Evolutionary conservation across 352 stramenopile species (phyloP).

Genomic region (Pythium pectinolyticum): DNA sequence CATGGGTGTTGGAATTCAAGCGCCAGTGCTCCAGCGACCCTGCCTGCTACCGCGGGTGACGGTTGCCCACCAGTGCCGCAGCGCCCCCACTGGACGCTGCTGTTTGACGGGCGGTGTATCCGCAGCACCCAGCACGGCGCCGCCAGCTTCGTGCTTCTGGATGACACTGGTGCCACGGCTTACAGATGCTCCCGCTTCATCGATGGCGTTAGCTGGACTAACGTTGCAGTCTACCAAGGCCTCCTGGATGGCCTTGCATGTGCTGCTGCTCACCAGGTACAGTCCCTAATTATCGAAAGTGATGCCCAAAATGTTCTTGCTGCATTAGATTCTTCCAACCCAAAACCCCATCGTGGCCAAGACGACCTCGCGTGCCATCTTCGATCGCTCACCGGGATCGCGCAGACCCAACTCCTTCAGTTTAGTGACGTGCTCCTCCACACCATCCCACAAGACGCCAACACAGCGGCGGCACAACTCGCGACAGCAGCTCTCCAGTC

Average conservation of each 20-base stretch:
- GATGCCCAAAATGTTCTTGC: not conserved
- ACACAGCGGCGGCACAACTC: not conserved
- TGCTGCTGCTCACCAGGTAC: not conserved
- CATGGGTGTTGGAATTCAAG: not conserved
- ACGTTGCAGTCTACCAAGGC: not conserved
- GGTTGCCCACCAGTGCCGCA: not conserved
- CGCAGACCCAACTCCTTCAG: not conserved
- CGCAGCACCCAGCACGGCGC: not conserved
- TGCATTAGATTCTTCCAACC: not conserved
- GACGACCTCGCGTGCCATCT: not conserved
- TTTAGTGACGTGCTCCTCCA: not conserved
- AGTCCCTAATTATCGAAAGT: not conserved
- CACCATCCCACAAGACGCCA: not conserved
- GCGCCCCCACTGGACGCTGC: not conserved
- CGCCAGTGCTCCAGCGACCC: no score
- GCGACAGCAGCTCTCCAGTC: not conserved
- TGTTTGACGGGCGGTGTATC: not conserved
- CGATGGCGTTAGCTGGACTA: not conserved
- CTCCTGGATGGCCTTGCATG: not conserved
- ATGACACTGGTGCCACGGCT: not conserved
- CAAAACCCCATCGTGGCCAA: not conserved
- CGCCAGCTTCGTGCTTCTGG: not conserved
- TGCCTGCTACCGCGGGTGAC: not conserved
- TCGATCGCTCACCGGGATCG: not conserved
- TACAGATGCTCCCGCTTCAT: not conserved